phyloP scores from a whole-genome alignment of 768 basidiomycete genomes.

The Cystofilobasidium macerans region DNA sequence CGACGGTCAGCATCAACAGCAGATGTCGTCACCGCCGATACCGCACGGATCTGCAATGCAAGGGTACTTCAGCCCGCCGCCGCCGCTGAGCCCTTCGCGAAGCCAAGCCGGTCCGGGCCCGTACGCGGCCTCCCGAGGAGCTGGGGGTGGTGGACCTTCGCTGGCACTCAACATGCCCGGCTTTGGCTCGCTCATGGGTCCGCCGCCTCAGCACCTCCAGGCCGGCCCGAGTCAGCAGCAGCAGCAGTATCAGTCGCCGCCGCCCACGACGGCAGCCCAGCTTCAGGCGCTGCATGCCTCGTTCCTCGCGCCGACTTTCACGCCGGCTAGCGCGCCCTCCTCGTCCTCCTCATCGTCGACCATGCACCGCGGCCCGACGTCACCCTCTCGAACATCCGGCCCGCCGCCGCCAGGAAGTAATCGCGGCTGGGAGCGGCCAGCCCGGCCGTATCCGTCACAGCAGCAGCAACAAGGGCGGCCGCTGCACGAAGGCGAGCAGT shows the following conservation, averaged over 20 bases:
- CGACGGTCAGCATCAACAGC: neutral
- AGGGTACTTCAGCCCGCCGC: neutral
- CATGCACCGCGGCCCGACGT: neutral
- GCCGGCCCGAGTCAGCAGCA: neutral
- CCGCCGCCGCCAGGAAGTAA: no score
- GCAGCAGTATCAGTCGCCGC: neutral
- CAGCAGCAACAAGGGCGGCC: no score
- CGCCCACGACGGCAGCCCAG: neutral
- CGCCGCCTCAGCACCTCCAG: neutral
- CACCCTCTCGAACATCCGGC: neutral
- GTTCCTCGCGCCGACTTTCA: neutral
- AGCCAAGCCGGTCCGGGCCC: neutral
- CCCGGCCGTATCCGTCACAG: no score
- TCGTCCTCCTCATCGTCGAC: no score
- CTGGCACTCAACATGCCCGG: neutral
- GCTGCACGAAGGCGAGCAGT: no score
- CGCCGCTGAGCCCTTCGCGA: neutral
- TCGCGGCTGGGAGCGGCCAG: no score
- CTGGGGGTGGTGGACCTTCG: neutral
- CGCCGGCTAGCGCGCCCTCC: neutral
- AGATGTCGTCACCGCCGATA: neutral
- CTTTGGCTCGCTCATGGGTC: neutral
- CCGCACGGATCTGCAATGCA: neutral
- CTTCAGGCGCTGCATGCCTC: neutral
- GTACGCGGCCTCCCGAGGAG: neutral